Base-by-base conservation (phyloP, 75 land plant genomes). In the Pinus taeda region DNA sequence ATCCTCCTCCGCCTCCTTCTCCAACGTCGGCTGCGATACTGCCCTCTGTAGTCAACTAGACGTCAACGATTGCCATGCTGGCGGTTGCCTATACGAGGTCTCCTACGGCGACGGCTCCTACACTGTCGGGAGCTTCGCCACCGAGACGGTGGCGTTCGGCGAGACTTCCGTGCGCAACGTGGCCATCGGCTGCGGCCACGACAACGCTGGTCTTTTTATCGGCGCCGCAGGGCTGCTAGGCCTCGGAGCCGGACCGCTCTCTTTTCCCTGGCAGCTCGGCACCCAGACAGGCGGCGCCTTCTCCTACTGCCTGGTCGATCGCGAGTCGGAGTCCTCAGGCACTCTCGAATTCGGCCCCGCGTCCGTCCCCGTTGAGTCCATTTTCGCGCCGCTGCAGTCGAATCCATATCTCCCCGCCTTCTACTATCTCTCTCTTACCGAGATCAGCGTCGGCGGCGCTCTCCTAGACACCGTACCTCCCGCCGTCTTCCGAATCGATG, bases 381-480 rank as follows among this genome's bases (percentile, higher is more conserved):
- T 62, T 22, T n/a, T n/a, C 64, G 64, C 64, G 64, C 64, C 24
- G 24, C 64, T 62, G 64, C 64, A n/a, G 64, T 6, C 64, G 24
- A 62, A n/a, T 62, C 64, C 64, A 11, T 62, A n/a, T 22, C 0
- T 62, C 64, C 64, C 15, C 15, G 14, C 24, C 64, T 62, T 62
- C 64, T 62, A 62, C 64, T 62, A 62, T 22, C 17, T 62, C 15
- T 62, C 64, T 8, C 12, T 62, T 12, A 7, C 64, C 64, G 64
- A 9, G 0, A n/a, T 62, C 64, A 62, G 15, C 64, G 64, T 62
- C 24, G 64, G 64, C 24, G 64, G 64, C 64, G 24, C 24, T 7
- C 64, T n/a, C 64, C 64, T 62, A 17, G 66, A 87, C 67, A 22
- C n/a, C 64, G 24, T 62, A 0, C 64, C 64, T 14, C 24, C n/a